Base-by-base conservation (phyloP, 768 basidiomycete genomes). In the Panaeolus cyanescens region DNA sequence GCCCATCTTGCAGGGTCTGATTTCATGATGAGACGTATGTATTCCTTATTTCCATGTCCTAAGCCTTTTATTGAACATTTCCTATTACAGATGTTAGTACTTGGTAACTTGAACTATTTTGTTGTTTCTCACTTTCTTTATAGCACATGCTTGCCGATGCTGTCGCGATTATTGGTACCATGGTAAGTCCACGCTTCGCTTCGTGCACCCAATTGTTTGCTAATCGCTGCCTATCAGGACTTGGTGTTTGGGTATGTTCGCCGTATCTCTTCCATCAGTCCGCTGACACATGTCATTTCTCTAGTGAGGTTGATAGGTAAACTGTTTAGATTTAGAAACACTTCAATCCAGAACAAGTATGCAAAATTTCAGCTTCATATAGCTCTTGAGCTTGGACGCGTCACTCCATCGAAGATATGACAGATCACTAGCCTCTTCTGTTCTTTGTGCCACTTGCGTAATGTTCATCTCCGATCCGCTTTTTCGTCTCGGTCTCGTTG, bases 101-200 rank as follows among this genome's bases (percentile, higher is more conserved):
- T 59, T 42, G 22, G 55, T 33, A 34, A 13, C 13, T 56, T 50
- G 45, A 8, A 4, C 4, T 50, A 28, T 34, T 20, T 30, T 19
- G 4, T 30, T 56, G 17, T 37, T 56, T 55, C 58, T 53, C 37
- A 56, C 59, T 37, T 42, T 67, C 63, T 68, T 67, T 42, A 28
- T 72, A 88, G 89, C 93, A 94, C 77, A 90, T 91, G 86, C 80
- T 97, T 62, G 93, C 95, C 5, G 96, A 98, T 69, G 95, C 91
- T 40, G 96, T 99, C 55, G 89, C 96, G 54, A 91, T 99, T 72
- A 97, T 99, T 72, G 97, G 97, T 68, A 98, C 96, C 50, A 96
- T 97, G 96, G 94, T 89, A 71, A 66, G 85, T 76, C 56, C 54
- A 50, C 36, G 34, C n/a, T 61, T 30, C 42, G 40, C 6, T 56